These are phyloP conservation scores for Phaffomyces antillensis DNA, from an alignment of 805 yeast genomes.

Conservation along the genomic window DNA sequence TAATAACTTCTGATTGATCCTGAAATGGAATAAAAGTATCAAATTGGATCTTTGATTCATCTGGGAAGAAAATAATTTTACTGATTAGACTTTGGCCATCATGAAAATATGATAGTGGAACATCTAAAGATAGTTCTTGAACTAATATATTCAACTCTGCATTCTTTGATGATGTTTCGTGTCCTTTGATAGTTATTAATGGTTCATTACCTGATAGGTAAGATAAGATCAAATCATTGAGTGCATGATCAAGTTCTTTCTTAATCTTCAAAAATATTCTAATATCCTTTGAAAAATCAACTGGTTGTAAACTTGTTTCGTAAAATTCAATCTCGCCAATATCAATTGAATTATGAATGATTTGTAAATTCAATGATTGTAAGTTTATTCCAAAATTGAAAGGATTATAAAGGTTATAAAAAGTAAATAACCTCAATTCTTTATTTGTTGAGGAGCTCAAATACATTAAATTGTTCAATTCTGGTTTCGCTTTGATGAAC, in stretches of 20 bases:
- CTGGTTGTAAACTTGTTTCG: constrained; percentile 19
- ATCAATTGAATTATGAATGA: constrained; percentile 27
- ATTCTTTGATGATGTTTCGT: background rate
- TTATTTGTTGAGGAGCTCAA: constrained; percentile 22
- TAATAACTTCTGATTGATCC: background rate
- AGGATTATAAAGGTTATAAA: constrained; percentile 29
- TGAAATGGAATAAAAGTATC: background rate
- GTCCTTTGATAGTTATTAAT: background rate
- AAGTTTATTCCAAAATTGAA: constrained; percentile 21
- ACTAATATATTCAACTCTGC: background rate
- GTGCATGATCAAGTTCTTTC: constrained; percentile 1
- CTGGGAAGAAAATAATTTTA: background rate
- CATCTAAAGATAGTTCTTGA: background rate
- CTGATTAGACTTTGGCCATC: background rate
- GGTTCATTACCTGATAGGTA: background rate
- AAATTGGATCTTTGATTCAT: background rate
- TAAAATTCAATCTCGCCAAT: constrained; percentile 27
- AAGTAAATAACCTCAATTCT: constrained; percentile 24
- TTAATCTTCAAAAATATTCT: background rate
- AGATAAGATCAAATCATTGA: background rate
- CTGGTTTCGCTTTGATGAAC: background rate
- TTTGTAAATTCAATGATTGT: constrained; percentile 21
- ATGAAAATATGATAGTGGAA: background rate
- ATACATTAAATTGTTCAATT: constrained; percentile 15
- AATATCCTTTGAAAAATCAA: constrained; percentile 4